Percentiles rank a stretch among this genome's conserved stretches.
Evolutionary conservation across 495 filamentous ascomycete species (phyloP).

Genomic region (Pyrenopolyporus hunteri): DNA sequence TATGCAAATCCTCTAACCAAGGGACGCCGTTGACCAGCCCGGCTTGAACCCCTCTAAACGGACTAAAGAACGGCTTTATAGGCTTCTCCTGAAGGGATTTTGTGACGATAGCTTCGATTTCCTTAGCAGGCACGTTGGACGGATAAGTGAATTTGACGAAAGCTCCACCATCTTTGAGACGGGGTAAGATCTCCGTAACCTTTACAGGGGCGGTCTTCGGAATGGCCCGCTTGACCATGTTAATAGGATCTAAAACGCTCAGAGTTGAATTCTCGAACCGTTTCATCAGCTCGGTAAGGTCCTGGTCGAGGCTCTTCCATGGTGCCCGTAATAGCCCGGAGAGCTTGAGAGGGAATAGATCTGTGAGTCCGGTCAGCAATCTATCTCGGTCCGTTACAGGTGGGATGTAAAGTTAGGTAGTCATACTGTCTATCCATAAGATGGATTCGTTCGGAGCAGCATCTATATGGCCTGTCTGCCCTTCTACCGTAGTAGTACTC

Average conservation of each 20-base stretch:
- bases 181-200: conserved; percentile 78
- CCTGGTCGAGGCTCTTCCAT: conserved; percentile 55
- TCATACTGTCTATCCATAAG: conserved; percentile 84
- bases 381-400: conserved; percentile 15
- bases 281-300: conserved; percentile 66
- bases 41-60: conserved; percentile 71
- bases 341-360: conserved; percentile 81
- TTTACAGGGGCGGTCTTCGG: conserved; percentile 64
- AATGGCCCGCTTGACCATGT: conserved; percentile 66
- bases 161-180: conserved; percentile 89
- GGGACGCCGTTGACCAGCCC: conserved; percentile 80
- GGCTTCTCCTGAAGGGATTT: conserved; percentile 68
- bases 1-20: conserved; percentile 92
- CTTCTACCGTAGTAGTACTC: conserved; percentile 56
- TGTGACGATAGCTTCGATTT: conserved; percentile 60
- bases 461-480: conserved; percentile 77
- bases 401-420: neutral
- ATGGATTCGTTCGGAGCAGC: conserved; percentile 74
- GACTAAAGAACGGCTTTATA: conserved; percentile 88
- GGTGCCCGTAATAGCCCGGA: conserved; percentile 70
- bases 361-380: conserved; percentile 50
- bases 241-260: conserved; percentile 66
- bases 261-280: conserved; percentile 64
- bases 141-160: conserved; percentile 85
- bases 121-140: conserved; percentile 54